Percentiles rank a stretch among this genome's conserved stretches.
These are phyloP conservation scores for rapeseed (Brassica napus) DNA, from an alignment of 345 rosid species.

Conservation along the genomic window Da-Ae NC_063435.1:3289501-3290000, in stretches of 20 bases:
- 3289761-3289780: neutral
- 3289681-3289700: neutral
- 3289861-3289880: too few species aligned
- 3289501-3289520: neutral
- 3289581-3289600: neutral
- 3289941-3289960: too few species aligned
- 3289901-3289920: too few species aligned
- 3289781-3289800: neutral
- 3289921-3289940: too few species aligned
- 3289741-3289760: neutral
- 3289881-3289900: too few species aligned
- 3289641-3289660: neutral
- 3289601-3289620: neutral
- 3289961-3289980: too few species aligned
- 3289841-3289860: too few species aligned
- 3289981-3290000: too few species aligned
- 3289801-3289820: neutral
- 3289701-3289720: neutral
- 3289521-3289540: neutral
- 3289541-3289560: neutral
- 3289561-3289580: neutral
- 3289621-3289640: neutral
- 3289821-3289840: too few species aligned
- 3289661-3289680: neutral
- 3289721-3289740: neutral